Evolutionary conservation across 768 basidiomycete genomes (phyloP).

Genomic region (Neoboletus subvelutipes): DNA sequence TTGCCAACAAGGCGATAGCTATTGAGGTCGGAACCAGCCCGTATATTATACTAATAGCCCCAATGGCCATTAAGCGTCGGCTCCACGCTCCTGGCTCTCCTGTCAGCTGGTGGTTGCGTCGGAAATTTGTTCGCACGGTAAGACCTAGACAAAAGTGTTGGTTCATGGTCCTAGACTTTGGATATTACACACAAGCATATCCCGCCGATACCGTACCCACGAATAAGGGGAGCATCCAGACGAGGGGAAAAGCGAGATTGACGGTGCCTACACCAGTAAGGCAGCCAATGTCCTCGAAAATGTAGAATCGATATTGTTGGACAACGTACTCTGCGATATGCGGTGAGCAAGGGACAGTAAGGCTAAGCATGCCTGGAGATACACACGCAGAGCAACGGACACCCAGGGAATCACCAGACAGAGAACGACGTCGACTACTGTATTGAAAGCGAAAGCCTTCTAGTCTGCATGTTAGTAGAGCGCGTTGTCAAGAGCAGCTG

Average conservation of each 20-base stretch:
- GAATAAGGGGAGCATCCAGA: slow-evolving; percentile 44
- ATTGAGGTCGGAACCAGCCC: slow-evolving; percentile 15
- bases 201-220: slow-evolving; percentile 44
- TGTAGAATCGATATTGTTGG: slow-evolving; percentile 51
- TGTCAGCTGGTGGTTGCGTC: background rate
- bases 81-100: slow-evolving; percentile 6
- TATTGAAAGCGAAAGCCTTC: slow-evolving; percentile 23
- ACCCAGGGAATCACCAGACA: slow-evolving; percentile 35
- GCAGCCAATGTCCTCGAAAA: slow-evolving; percentile 51
- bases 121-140: slow-evolving; percentile 4
- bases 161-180: background rate
- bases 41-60: slow-evolving; percentile 7
- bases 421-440: slow-evolving; percentile 29
- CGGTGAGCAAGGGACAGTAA: slow-evolving; percentile 3
- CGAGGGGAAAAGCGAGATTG: slow-evolving; percentile 39
- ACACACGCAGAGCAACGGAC: slow-evolving; percentile 32
- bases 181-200: slow-evolving; percentile 34
- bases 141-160: slow-evolving; percentile 9
- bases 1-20: slow-evolving; percentile 5
- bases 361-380: no score
- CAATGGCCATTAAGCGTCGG: slow-evolving; percentile 15
- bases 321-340: slow-evolving; percentile 41
- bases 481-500: background rate
- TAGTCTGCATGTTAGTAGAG: slow-evolving; percentile 6
- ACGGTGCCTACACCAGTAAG: slow-evolving; percentile 35